Conservation (phyloP, 1,284 basidiomycete genomes). For the Hortiboletus rubellus region DNA sequence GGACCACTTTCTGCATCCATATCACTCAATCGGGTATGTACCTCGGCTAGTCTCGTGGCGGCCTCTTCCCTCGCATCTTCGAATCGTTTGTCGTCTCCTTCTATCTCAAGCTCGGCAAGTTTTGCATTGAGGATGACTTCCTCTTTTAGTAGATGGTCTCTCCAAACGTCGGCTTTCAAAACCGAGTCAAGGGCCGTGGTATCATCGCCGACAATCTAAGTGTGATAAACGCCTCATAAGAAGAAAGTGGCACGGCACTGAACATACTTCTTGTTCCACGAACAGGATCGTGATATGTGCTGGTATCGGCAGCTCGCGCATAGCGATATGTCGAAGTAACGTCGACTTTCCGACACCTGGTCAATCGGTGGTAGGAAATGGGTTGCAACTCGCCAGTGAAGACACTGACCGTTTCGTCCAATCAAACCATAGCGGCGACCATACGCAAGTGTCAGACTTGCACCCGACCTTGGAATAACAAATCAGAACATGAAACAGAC, state of each 20-base stretch:
- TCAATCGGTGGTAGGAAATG: constrained; percentile 1
- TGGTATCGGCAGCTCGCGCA: constrained; percentile 93
- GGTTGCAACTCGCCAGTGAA: background rate
- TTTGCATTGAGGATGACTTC: constrained; percentile 74
- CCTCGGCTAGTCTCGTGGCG: constrained; percentile 82
- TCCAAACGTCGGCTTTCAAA: constrained; percentile 95
- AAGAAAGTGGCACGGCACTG: background rate
- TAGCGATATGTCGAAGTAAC: constrained; percentile 91
- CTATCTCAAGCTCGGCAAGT: constrained; percentile 70
- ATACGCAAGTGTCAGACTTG: constrained; percentile 85
- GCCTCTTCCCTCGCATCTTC: constrained; percentile 87
- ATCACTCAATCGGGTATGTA: constrained; percentile 88
- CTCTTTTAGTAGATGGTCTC: constrained; percentile 85
- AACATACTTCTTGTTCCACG: constrained; percentile 91
- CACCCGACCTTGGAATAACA: constrained; percentile 58
- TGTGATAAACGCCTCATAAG: background rate
- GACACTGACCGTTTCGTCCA: constrained; percentile 67
- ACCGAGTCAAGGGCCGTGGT: constrained; percentile 92
- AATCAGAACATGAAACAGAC: constrained; percentile 3
- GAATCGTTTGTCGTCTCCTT: constrained; percentile 74
- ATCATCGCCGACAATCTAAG: constrained; percentile 87
- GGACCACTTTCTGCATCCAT: constrained; percentile 99
- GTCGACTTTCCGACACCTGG: constrained; percentile 97
- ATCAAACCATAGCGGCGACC: constrained; percentile 88
- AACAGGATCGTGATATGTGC: constrained; percentile 96